Base-by-base conservation (phyloP, 495 filamentous ascomycete genomes). In the Endocarpon pusillum region DNA sequence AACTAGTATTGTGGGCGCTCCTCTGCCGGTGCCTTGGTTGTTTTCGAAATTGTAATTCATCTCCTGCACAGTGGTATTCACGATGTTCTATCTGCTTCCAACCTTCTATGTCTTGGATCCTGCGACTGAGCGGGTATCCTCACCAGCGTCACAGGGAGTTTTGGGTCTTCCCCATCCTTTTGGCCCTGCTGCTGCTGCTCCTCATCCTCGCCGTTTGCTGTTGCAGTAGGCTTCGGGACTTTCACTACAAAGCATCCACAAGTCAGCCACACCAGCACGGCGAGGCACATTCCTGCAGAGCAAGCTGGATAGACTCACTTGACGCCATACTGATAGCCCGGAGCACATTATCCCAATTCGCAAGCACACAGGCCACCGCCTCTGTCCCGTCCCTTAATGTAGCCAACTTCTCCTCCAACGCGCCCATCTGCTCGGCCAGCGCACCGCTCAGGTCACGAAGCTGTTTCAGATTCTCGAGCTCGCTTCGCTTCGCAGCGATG, bases 331-430 rank as follows among this genome's bases (percentile, higher is more conserved):
- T 80, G 45, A 97, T 94, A 23, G 85, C 85, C 33, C 79, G 69
- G 14, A 97, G 65, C 34, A 97, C 86, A 51, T 85, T 91, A 46
- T 93, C 79, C 89, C 89, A 97, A 54, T 97, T 97, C 30, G 80
- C 70, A 40, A 97, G 58, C 12, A 97, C 89, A 30, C 75, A 72
- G 31, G 89, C 89, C 48, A 97, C 84, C 44, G 84, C 87, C 78
- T 96, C 83, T 21, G 89, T 93, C 26, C 89, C 89, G 53, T 91
- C 79, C 18, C 82, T 80, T 37, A 97, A 61, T 12, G 85, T 97
- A 19, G 69, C 59, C 27, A 97, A 58, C 54, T 94, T 94, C 47
- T 77, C 71, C 47, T 94, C 82, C 25, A 97, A 59, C 36, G 73
- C 71, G 51, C 91, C 73, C 89, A 97, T 94, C 55, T 94, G 84